Base-by-base conservation (phyloP, 176 grass and related monocot species). In the Cenchrus americanus region DNA sequence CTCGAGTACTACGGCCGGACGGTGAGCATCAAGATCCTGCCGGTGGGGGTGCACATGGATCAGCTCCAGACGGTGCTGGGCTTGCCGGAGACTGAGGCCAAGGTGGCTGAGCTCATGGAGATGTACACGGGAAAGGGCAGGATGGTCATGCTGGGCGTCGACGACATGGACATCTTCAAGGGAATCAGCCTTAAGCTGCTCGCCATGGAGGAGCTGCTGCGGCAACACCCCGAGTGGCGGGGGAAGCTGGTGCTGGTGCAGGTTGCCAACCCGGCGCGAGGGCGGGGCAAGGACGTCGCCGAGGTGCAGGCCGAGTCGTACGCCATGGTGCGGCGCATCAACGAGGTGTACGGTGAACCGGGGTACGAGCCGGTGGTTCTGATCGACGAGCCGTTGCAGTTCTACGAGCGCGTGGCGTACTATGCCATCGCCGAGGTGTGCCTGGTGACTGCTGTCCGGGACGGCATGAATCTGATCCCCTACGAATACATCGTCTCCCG, bases 121-220 rank as follows among this genome's bases (percentile, higher is more conserved):
- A 86, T 80, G 49, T 98, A 95, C 86, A 79, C 68, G 5, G 81
- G 94, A 19, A 88, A 89, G n/a, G 92, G 89, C 1, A 86, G 68
- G 37, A 87, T 98, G 18, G 94, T 95, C 82, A 75, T 98, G 66
- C 90, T 98, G 8, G 95, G 95, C 27, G 95, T 98, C 15, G 95
- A 98, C 75, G 95, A 98, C 73, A 98, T 98, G 95, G 95, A 98
- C 72, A 98, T 98, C 46, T 98, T 98, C 60, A 98, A 98, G 76
- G 95, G 95, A 34, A 98, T 98, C 62, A 98, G 90, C 83, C 88
- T 98, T 0, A 98, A 98, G 83, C 81, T 98, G 80, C 84, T 95
- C 5, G 92, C 95, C 73, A 91, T 98, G 90, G 92, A 98, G 74
- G 89, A 98, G 83, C 66, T 98, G 47, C 86, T 98, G 41, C 72